Base-by-base conservation (phyloP, 352 stramenopile genomes). In the Pythium brachiatum region DNA sequence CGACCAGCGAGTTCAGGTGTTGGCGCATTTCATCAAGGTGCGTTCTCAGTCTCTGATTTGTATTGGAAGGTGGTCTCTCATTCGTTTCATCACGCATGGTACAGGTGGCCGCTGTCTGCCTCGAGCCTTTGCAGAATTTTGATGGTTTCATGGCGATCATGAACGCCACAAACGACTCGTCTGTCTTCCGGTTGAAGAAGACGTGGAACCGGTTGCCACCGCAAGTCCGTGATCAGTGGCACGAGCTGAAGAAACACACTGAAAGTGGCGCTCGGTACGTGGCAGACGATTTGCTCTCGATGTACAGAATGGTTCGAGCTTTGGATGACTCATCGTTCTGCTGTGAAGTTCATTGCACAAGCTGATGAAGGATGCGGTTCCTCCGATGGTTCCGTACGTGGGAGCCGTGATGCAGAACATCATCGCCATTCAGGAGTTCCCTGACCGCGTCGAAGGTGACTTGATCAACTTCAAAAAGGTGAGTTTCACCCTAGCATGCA, bases 131-230 rank as follows among this genome's bases (percentile, higher is more conserved):
- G 29, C 87, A 94, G 64, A 96, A 96, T 60, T 78, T 92, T 15
- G 87, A 96, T 57, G 87, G 87, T 15, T 94, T 96, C 60, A 94
- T 96, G 83, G 87, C 87, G 7, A 84, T 96, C 63, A 96, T 96
- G 87, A 94, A 96, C 44, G 87, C 87, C 7, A 85, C 84, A 9
- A 94, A 96, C 34, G 86, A 94, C 65, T 93, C 87, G 34, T 94
- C 85, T 7, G 73, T 96, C 16, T 94, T 91, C 62, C 85, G 87
- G 13, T 50, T 96, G 5, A 94, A 96, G 73, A 93, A 92, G 57
- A 94, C 87, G 15, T 96, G 87, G 87, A 78, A 76, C 4, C 72
- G 86, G 3, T 64, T 96, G 23, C 74, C 78, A 1, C 72, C 85
- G 0, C 74, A 92, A 70, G 73, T 78, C 21, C 79, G 87, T 23